phyloP scores from a whole-genome alignment of 352 stramenopile genomes.

The Ophiocytium majus region DNA sequence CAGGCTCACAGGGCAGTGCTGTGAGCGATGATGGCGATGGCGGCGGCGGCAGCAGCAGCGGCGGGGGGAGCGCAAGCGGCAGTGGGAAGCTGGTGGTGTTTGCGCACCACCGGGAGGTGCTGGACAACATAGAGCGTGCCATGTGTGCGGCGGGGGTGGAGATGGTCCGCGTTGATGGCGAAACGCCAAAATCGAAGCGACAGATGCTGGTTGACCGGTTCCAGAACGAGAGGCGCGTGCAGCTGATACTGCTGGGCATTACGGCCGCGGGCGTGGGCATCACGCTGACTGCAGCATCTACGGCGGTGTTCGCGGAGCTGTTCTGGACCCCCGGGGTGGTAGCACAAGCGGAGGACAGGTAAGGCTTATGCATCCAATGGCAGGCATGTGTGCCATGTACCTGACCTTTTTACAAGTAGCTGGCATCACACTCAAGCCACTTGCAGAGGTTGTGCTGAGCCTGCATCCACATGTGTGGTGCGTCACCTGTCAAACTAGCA shows the following conservation, averaged over 20 bases:
- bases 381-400: too few relatives aligned
- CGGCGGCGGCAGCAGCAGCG: too few relatives aligned
- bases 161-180: slow-evolving; percentile 76
- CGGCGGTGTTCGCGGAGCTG: slow-evolving; percentile 79
- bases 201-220: slow-evolving; percentile 71
- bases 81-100: slow-evolving; percentile 75
- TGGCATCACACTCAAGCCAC: too few relatives aligned
- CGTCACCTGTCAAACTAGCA: too few relatives aligned
- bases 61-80: background rate
- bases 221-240: slow-evolving; percentile 63
- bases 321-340: slow-evolving; percentile 79
- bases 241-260: slow-evolving; percentile 73
- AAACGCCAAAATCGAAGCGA: slow-evolving; percentile 63
- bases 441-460: too few relatives aligned
- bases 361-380: too few relatives aligned
- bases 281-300: slow-evolving; percentile 73
- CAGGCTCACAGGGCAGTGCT: too few relatives aligned
- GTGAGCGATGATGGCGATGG: too few relatives aligned
- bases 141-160: slow-evolving; percentile 24
- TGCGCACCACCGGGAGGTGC: slow-evolving; percentile 70
- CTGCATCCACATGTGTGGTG: too few relatives aligned
- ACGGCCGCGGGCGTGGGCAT: slow-evolving; percentile 78
- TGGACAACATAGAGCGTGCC: slow-evolving; percentile 64
- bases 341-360: slow-evolving; percentile 78
- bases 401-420: too few relatives aligned